phyloP scores from a whole-genome alignment of 306 rosid species.

The Mucuna pruriens region DNA sequence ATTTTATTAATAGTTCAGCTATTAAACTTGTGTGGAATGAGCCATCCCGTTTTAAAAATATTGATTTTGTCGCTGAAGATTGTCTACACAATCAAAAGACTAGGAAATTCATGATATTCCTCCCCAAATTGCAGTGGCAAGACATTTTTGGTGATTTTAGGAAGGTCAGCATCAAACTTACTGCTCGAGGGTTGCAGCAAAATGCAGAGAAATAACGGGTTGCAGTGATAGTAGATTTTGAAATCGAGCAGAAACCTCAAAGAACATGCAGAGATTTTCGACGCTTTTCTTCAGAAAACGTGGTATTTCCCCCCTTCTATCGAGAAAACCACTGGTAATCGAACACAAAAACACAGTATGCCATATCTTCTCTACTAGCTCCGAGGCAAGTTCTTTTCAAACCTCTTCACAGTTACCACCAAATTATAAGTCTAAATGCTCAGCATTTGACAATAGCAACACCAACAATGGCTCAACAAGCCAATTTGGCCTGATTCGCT shows the following conservation, averaged over 20 bases:
- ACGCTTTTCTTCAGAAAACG: constrained; percentile 30
- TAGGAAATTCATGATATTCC: too few species aligned
- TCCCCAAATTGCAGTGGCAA: too few species aligned
- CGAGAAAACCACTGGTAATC: constrained; percentile 14
- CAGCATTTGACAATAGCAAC: constrained; percentile 2
- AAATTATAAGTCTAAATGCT: constrained; percentile 5
- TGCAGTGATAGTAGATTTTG: neutral
- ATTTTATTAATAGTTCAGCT: too few species aligned
- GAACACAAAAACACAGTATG: constrained; percentile 19
- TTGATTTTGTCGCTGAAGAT: too few species aligned
- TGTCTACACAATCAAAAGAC: too few species aligned
- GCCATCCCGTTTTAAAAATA: too few species aligned
- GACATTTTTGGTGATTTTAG: too few species aligned
- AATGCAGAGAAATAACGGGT: too few species aligned
- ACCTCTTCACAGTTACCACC: constrained; percentile 14
- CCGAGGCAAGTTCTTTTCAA: constrained; percentile 12
- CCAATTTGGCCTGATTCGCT: constrained; percentile 52
- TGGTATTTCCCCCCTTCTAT: neutral
- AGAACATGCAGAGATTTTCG: constrained; percentile 51
- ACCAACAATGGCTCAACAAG: neutral
- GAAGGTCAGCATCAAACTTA: neutral
- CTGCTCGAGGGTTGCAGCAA: neutral
- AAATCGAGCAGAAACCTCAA: neutral
- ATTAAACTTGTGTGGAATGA: too few species aligned
- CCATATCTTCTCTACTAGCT: constrained; percentile 35